phyloP scores from a whole-genome alignment of 495 filamentous ascomycete species.

The Neurospora hispaniola region DNA sequence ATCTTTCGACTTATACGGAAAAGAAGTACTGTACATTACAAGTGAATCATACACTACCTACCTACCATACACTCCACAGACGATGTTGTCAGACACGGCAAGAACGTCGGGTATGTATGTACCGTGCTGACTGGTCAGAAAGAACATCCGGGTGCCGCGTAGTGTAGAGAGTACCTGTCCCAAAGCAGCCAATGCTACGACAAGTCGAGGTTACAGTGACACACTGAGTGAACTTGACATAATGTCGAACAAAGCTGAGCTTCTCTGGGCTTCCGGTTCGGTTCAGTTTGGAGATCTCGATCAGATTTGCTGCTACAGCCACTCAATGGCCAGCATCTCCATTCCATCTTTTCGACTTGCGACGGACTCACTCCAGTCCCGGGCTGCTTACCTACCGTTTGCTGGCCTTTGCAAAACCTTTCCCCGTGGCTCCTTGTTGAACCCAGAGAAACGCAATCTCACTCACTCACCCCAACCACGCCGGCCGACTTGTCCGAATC shows the following conservation, averaged over 20 bases:
- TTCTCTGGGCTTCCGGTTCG: background rate
- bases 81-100: background rate
- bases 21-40: background rate
- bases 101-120: background rate
- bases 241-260: background rate
- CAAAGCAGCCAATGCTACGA: background rate
- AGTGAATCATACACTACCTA: too few relatives aligned
- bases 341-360: background rate
- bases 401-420: background rate
- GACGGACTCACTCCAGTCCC: background rate
- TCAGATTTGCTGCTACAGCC: background rate
- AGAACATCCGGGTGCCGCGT: background rate
- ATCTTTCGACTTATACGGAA: background rate
- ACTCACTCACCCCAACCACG: background rate
- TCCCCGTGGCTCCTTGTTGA: background rate
- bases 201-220: background rate
- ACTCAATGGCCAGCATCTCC: background rate
- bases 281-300: background rate
- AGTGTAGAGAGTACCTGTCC: background rate
- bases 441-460: background rate
- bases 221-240: background rate
- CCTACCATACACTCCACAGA: background rate
- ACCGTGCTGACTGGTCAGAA: background rate
- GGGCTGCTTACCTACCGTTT: background rate
- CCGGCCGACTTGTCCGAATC: background rate